These are phyloP conservation scores for Fraxinus platypoda DNA, from an alignment of 305 asterid genomes.

Conservation along the genomic window DNA sequence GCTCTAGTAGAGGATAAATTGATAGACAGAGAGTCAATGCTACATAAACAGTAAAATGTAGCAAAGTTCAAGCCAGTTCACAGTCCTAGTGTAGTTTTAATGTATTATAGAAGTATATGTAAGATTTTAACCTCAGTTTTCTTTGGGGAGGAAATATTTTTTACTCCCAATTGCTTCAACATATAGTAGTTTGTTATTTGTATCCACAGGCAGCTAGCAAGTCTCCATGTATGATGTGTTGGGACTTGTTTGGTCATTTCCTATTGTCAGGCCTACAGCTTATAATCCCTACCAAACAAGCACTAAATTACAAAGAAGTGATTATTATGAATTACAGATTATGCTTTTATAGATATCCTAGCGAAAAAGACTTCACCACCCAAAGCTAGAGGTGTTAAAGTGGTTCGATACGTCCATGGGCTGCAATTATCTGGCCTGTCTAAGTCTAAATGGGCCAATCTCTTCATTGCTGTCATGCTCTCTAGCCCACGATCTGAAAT, in stretches of 20 bases:
- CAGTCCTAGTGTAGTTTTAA: constrained; percentile 12
- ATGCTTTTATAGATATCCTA: neutral
- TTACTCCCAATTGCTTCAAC: neutral
- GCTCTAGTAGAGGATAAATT: constrained; percentile 21
- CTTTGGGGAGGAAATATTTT: neutral
- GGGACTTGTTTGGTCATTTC: neutral
- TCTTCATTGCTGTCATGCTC: neutral
- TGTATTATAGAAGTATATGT: constrained; percentile 23
- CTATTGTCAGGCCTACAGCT: neutral
- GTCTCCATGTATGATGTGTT: neutral
- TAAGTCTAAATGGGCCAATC: neutral
- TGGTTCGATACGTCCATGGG: neutral
- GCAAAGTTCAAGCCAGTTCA: neutral
- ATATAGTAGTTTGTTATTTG: neutral
- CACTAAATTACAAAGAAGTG: neutral
- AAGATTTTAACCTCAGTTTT: neutral
- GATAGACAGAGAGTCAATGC: constrained; percentile 37
- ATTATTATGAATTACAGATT: neutral
- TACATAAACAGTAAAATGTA: constrained; percentile 33
- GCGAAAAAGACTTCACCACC: neutral
- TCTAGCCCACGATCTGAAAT: neutral
- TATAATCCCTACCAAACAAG: neutral
- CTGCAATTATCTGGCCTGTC: neutral
- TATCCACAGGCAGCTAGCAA: neutral
- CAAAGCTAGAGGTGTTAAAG: neutral